Conservation (phyloP, 352 stramenopile genomes). For the Achlya hypogyna region DNA sequence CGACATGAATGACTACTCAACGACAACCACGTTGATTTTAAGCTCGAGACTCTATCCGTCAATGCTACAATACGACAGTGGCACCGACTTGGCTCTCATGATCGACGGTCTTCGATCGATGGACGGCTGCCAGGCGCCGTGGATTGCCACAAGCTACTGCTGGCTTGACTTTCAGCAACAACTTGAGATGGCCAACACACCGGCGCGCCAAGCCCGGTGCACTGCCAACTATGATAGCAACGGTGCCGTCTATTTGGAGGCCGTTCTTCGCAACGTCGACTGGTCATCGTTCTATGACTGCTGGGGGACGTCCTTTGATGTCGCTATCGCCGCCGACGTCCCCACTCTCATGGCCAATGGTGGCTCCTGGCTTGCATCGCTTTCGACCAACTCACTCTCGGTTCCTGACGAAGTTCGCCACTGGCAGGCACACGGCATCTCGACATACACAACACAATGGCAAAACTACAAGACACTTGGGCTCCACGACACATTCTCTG, state of each 20-base stretch:
- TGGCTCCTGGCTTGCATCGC: neutral
- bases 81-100: neutral
- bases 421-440: neutral
- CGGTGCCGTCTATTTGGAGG: neutral
- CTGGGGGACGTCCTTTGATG: neutral
- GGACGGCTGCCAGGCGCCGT: slow-evolving; percentile 4
- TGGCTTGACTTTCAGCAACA: neutral
- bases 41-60: neutral
- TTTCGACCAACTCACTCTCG: neutral
- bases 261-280: neutral
- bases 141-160: slow-evolving; percentile 5
- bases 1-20: neutral
- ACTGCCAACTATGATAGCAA: neutral
- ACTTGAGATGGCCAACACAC: neutral
- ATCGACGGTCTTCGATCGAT: neutral
- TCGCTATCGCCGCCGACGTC: neutral
- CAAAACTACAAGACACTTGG: slow-evolving; percentile 18
- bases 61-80: neutral
- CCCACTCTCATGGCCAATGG: neutral
- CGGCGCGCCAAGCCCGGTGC: neutral
- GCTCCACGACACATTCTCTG: neutral
- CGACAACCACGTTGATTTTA: neutral
- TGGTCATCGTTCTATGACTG: neutral
- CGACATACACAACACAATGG: slow-evolving; percentile 2
- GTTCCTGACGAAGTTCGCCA: neutral